Percentiles rank a stretch among this genome's conserved stretches.
Conservation (phyloP, 805 yeast genomes). For the Starmera dryadoides region DNA sequence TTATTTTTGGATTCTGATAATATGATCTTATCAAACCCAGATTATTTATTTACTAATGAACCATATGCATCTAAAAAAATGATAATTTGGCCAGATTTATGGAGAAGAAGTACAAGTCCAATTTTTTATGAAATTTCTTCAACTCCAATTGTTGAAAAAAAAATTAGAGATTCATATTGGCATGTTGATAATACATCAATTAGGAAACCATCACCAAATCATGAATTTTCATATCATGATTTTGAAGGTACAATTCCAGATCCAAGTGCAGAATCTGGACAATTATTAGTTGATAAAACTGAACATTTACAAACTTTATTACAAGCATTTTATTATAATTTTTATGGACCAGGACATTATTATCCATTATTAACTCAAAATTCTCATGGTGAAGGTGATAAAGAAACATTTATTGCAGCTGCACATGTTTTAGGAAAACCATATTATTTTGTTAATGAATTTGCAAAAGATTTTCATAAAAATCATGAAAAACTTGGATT, state of each 20-base stretch:
- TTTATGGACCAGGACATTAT: conserved; percentile 49
- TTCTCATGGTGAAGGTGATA: conserved; percentile 60
- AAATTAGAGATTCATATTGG: conserved; percentile 20
- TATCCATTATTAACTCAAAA: conserved; percentile 60
- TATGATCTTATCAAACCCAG: conserved; percentile 52
- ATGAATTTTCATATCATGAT: conserved; percentile 23
- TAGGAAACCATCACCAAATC: conserved; percentile 8
- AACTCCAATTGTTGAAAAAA: conserved; percentile 25
- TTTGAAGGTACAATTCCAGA: conserved; percentile 50
- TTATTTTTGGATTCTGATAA: conserved; percentile 72
- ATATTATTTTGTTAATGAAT: conserved; percentile 34
- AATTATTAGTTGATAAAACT: conserved; percentile 45
- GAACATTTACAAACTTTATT: conserved; percentile 44
- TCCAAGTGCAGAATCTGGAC: conserved; percentile 55
- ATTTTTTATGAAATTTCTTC: conserved; percentile 45
- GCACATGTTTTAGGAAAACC: conserved; percentile 39
- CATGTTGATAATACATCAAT: conserved; percentile 20
- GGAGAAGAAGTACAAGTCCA: conserved; percentile 60
- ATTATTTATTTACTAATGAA: conserved; percentile 35
- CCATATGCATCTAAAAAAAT: conserved; percentile 35
- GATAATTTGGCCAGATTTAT: conserved; percentile 58
- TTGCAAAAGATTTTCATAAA: conserved; percentile 9
- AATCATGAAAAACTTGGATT: conserved; percentile 8
- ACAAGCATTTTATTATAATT: conserved; percentile 48
- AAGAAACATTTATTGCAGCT: conserved; percentile 57